Evolutionary conservation across 176 grass and related monocot species (phyloP).

Genomic region (Hyparrhenia diplandra): DNA sequence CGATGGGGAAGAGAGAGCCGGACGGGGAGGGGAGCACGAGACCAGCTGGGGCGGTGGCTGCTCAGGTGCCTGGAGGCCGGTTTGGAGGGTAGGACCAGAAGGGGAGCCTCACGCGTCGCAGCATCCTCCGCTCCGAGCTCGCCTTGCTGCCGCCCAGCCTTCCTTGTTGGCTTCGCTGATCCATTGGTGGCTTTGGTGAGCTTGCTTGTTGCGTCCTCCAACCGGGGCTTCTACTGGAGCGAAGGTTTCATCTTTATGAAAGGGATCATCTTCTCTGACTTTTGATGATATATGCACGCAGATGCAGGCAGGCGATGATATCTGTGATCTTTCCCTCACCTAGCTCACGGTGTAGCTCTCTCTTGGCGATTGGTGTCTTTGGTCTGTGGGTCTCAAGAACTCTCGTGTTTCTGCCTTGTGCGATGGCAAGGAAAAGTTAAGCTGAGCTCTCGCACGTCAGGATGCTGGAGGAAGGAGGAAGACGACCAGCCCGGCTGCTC

Average conservation of each 20-base stretch:
- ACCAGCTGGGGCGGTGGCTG: neutral
- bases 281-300: too few species aligned
- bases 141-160: conserved; percentile 22
- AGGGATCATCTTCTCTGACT: conserved; percentile 59
- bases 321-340: too few species aligned
- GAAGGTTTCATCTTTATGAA: conserved; percentile 65
- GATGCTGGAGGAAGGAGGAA: conserved; percentile 2
- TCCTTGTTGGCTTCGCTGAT: neutral
- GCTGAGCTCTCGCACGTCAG: neutral
- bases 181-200: conserved; percentile 43
- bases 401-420: neutral
- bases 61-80: conserved; percentile 83
- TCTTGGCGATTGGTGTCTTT: neutral
- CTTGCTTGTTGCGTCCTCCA: neutral
- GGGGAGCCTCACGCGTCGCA: conserved; percentile 50
- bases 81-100: conserved; percentile 82
- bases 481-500: conserved; percentile 7
- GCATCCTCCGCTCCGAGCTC: conserved; percentile 50
- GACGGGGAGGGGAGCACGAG: neutral
- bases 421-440: neutral
- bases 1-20: neutral
- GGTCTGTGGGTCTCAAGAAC: neutral
- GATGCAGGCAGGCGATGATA: too few species aligned
- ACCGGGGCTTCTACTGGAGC: neutral
- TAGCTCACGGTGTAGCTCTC: too few species aligned